Base-by-base conservation (phyloP, 495 filamentous ascomycete species). In the Saxophila tyrrhenica region DNA sequence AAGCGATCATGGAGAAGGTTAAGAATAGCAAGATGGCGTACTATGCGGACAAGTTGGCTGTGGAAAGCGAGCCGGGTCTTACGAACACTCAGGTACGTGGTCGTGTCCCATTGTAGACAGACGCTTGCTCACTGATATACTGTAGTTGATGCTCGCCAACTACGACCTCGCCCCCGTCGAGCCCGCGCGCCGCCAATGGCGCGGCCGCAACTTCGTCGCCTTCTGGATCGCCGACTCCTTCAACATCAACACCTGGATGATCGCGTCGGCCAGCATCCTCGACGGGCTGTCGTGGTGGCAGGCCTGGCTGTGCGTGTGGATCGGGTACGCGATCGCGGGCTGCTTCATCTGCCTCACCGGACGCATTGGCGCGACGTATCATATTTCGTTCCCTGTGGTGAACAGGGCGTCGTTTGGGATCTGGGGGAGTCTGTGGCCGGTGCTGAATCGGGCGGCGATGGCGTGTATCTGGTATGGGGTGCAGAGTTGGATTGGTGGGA, bases 241-340 rank as follows among this genome's bases (percentile, higher is more conserved):
- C 69, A 96, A 96, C 67, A 94, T 96, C 67, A 96, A 96, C 68
- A 96, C 90, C 16, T 96, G 90, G 90, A 95, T 95, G 90, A 95
- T 95, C 57, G 81, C 84, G 0, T 90, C 86, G 13, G 84, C 86
- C 3, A 84, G 83, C 72, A 90, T 94, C 64, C 75, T 82, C 0
- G 72, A 69, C 52, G 86, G 89, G 7, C 73, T 95, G 45, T 87
- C 87, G 3, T 96, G 90, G 90, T 96, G 90, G 90, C 89, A 95
- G 69, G 81, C 87, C 1, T 95, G 89, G 90, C 72, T 95, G 13
- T 92, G 87, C 23, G 81, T 84, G 39, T 66, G 66, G 65, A 39
- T 63, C 24, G 58, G 58, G 16, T 60, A 60, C 38, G 25, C 42
- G 15, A 62, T 62, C 22, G 44, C 59, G 39, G 52, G 23, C 17